Evolutionary conservation across 257 asterid species (phyloP).

Genomic region (Solanum chaucha): DNA sequence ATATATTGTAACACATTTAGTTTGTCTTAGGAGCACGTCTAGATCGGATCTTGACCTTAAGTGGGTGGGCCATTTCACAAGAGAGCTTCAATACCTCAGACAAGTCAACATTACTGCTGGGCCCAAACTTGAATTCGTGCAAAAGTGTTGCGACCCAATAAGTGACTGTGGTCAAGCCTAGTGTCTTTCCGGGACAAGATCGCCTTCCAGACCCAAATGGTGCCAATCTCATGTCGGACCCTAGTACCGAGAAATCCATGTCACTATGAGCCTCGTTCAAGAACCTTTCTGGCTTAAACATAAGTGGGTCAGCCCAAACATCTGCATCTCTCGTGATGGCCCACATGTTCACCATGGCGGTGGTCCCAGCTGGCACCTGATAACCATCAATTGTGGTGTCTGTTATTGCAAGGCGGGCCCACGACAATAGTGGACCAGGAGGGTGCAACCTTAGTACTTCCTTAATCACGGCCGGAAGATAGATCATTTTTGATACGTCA

Average conservation of each 20-base stretch:
- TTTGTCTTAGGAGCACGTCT: not conserved
- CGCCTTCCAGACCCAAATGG: constrained; percentile 87
- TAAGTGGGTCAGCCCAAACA: constrained; percentile 46
- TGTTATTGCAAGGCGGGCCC: constrained; percentile 65
- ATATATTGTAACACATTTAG: not conserved
- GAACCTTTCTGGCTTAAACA: constrained; percentile 59
- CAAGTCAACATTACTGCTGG: constrained; percentile 20
- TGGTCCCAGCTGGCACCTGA: constrained; percentile 63
- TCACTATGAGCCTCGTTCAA: not conserved
- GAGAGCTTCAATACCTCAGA: constrained; percentile 33
- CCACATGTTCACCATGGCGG: constrained; percentile 93
- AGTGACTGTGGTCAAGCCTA: constrained; percentile 51
- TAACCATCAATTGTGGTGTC: constrained; percentile 55
- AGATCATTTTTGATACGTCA: constrained; percentile 34
- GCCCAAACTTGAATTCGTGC: constrained; percentile 35
- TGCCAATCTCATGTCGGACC: constrained; percentile 65
- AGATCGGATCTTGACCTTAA: not conserved
- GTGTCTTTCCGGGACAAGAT: constrained; percentile 63
- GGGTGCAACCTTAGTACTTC: constrained; percentile 74
- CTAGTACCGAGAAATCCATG: constrained; percentile 25
- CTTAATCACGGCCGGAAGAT: constrained; percentile 61
- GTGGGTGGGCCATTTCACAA: constrained; percentile 4
- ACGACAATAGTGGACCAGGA: constrained; percentile 83
- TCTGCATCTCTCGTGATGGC: constrained; percentile 61
- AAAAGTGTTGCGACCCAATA: constrained; percentile 64